Base-by-base conservation (phyloP, 192 early-diverging fungal species). In the Coemansia sp. region DNA sequence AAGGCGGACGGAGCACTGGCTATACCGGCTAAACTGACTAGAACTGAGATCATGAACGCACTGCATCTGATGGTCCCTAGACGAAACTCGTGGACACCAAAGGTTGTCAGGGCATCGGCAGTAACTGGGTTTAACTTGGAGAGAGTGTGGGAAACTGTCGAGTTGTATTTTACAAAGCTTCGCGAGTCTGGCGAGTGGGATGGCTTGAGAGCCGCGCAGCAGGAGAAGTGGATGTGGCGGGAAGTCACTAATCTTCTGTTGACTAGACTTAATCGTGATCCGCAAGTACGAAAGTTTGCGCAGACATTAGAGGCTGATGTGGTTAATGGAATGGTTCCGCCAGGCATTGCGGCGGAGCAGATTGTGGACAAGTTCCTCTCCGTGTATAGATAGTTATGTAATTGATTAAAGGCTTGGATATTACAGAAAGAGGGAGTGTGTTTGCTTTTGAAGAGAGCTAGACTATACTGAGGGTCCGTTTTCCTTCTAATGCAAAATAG, bases 1-100 rank as follows among this genome's bases (percentile, higher is more conserved):
- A 95, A 95, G 72, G 83, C 89, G 0, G 94, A 95, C 68, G 94
- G 94, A 3, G 83, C 80, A 0, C 74, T 95, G 16, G 87, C 83
- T 13, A 69, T 79, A 29, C 72, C 91, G 10, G 93, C 92, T 0
- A 83, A 87, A 36, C 81, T 87, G 66, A 90, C 92, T 0, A 83
- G 87, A 36, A 84, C 87, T 58, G 90, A 95, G 44, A 69, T 76
- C 18, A 62, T 63, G 33, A 76, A 62, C 33, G 73, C 79, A 22
- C 58, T 81, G 52, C 70, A 73, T 18, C 31, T 76, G 64, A 76
- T 81, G 74, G 13, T 73, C 20, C 79, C 79, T 4, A 61, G 79
- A 20, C 47, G 70, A 18, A 18, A 22, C 6, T 66, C 63, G 6
- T 81, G 79, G 79, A 60, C 64, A 3, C 79, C 79, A 0, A 81